Conservation (phyloP, 352 stramenopile species). For the Phytophthora pseudosyringae region DNA sequence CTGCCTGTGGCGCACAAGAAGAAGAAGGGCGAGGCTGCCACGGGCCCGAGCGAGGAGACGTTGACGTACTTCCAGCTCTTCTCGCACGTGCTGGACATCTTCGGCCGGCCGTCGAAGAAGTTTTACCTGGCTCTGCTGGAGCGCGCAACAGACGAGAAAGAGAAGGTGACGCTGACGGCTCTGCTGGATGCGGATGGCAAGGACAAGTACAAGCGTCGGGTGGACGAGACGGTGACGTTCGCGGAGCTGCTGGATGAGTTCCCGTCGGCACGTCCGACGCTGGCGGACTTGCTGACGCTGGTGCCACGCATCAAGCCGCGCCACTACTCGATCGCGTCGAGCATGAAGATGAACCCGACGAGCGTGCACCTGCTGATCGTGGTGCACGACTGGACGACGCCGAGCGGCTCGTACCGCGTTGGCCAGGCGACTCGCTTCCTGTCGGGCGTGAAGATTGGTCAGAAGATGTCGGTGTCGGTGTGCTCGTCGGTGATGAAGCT, state of each 20-base stretch:
- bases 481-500: constrained; percentile 85
- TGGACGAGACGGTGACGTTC: constrained; percentile 82
- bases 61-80: constrained; percentile 86
- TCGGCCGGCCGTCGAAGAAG: constrained; percentile 82
- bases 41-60: constrained; percentile 55
- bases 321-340: constrained; percentile 93
- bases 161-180: constrained; percentile 57
- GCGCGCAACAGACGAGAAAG: constrained; percentile 72
- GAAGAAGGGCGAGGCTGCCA: constrained; percentile 49
- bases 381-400: constrained; percentile 88
- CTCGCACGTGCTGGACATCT: constrained; percentile 85
- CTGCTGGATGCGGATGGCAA: constrained; percentile 77
- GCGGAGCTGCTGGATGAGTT: constrained; percentile 83
- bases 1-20: constrained; percentile 65
- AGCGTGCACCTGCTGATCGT: constrained; percentile 88
- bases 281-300: constrained; percentile 70
- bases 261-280: constrained; percentile 63
- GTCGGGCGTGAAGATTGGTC: constrained; percentile 47
- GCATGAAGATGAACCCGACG: constrained; percentile 85
- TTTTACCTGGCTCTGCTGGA: constrained; percentile 81
- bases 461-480: constrained; percentile 70
- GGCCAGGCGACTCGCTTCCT: constrained; percentile 75
- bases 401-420: constrained; percentile 67
- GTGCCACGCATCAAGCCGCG: constrained; percentile 87
- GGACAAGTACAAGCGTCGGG: constrained; percentile 81